Base-by-base conservation (phyloP, 2,329 filamentous ascomycete genomes). In the Dothidotthia symphoricarpi region DNA sequence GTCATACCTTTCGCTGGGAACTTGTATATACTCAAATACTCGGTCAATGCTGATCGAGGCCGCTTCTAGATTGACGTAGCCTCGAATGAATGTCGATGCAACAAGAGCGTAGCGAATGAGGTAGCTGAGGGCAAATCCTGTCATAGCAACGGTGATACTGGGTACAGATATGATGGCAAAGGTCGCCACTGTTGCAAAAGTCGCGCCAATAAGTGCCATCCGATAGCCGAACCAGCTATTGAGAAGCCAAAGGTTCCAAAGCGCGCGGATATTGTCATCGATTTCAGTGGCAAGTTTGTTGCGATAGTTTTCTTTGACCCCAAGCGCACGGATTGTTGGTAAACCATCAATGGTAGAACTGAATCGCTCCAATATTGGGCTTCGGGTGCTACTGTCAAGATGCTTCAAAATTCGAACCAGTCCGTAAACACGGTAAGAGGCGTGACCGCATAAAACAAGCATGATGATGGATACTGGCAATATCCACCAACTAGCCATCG, bases 201-300 rank as follows among this genome's bases (percentile, higher is more conserved):
- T 51, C 1, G 82, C 82, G 2, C 5, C 26, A 13, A 89, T 72
- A 12, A 85, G 58, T 13, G 78, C 74, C 77, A 90, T 84, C 3
- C 86, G 78, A 68, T 85, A 82, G 16, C 80, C 78, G 68, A 91
- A 78, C 86, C 86, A 91, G 22, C 85, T 76, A 58, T 87, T 87
- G 60, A 87, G 83, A 2, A 86, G 72, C 78, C 80, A 85, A 34
- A 85, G 5, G 19, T 22, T 6, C 5, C 5, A 22, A 5, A 9
- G 5, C 19, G 9, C 9, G 5, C 5, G 5, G 5, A 9, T 22
- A 5, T 9, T 6, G 5, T 9, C 9, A 9, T 22, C 19, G 19
- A 22, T 22, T 6, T 22, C 5, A 6, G 5, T 22, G 19, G 5
- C 5, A 5, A 22, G 5, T 22, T 22, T 5, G 9, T 5, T 9